phyloP scores from a whole-genome alignment of 768 basidiomycete species.

The Xanthoconium purpureum region DNA sequence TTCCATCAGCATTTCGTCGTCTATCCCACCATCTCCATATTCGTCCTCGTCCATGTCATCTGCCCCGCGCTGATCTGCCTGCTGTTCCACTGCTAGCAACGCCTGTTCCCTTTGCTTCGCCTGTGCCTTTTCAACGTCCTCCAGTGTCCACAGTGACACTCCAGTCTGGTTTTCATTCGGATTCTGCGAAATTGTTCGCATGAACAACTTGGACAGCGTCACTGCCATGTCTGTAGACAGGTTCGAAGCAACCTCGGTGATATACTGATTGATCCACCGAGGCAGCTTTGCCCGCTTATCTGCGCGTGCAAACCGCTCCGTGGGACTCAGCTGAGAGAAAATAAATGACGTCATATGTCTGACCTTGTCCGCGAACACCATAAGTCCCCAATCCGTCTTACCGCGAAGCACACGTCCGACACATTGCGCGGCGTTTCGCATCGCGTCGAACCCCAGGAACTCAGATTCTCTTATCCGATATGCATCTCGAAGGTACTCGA shows the following conservation, averaged over 20 bases:
- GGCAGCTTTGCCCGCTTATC: constrained; percentile 96
- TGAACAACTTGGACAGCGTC: constrained; percentile 91
- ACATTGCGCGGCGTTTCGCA: constrained; percentile 99
- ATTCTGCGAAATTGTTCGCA: constrained; percentile 98
- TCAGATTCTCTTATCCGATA: constrained; percentile 98
- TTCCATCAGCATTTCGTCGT: constrained; percentile 59
- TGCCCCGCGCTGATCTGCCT: constrained; percentile 20
- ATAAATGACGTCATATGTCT: constrained; percentile 4
- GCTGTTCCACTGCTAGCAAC: constrained; percentile 39
- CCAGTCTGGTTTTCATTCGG: constrained; percentile 95
- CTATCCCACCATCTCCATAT: constrained; percentile 64
- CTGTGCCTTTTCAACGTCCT: constrained; percentile 86
- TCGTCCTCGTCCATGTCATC: constrained; percentile 49
- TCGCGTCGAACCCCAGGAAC: constrained; percentile 98
- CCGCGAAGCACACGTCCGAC: constrained; percentile 96
- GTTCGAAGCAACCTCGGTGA: constrained; percentile 97
- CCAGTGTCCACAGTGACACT: constrained; percentile 90
- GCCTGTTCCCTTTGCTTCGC: constrained; percentile 71
- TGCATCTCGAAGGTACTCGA: constrained; percentile 97
- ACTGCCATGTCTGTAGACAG: constrained; percentile 98
- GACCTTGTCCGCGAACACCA: constrained; percentile 99
- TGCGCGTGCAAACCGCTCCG: constrained; percentile 85
- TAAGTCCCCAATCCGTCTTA: constrained; percentile 99
- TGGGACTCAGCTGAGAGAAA: neutral
- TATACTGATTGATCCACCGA: constrained; percentile 98